phyloP scores from a whole-genome alignment of 2,329 filamentous ascomycete species.

The Trichoderma afroharzianum region DNA sequence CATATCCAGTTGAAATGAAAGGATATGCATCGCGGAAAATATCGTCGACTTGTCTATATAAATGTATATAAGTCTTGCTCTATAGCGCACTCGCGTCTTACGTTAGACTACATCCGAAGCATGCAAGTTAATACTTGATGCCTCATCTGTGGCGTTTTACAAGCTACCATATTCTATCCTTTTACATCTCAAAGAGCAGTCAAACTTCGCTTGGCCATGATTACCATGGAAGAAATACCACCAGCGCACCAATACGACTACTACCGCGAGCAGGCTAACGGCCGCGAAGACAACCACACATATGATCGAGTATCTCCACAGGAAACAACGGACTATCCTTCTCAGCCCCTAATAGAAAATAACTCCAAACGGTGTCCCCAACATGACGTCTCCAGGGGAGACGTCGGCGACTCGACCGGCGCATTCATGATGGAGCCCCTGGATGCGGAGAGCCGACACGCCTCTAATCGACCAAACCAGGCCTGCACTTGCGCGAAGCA shows the following conservation, averaged over 20 bases:
- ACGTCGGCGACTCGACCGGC: background rate
- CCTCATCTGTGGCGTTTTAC: background rate
- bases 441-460: background rate
- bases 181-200: background rate
- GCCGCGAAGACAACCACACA: background rate
- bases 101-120: background rate
- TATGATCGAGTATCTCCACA: background rate
- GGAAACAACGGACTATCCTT: background rate
- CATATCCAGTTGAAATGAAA: background rate
- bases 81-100: background rate
- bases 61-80: background rate
- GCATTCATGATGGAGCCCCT: background rate
- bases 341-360: background rate
- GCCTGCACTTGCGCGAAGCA: background rate
- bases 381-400: background rate
- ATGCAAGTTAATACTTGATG: background rate
- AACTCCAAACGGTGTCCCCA: background rate
- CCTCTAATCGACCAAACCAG: background rate
- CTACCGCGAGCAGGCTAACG: background rate
- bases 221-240: background rate
- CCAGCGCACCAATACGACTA: background rate
- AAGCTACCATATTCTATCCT: fast-evolving
- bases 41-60: background rate
- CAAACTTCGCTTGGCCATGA: background rate
- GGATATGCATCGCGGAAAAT: fast-evolving